phyloP scores from a whole-genome alignment of 768 basidiomycete species.

The Tulasnella sp. region DNA sequence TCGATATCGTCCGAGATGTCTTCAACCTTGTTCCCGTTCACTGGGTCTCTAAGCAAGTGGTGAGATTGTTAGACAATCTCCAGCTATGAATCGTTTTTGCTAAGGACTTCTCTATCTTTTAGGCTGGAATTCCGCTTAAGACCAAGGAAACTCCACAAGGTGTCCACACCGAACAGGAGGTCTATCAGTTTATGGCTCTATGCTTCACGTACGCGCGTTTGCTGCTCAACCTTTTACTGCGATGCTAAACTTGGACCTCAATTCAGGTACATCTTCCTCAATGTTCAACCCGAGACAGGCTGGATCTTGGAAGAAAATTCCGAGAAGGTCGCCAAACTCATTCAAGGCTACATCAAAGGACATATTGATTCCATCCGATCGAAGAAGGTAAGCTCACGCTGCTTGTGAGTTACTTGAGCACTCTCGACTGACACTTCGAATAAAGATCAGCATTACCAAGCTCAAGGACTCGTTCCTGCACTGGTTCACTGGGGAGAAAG shows the following conservation, averaged over 20 bases:
- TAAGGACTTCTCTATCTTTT: slow-evolving; percentile 18
- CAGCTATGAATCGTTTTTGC: slow-evolving; percentile 19
- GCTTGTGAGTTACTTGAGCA: slow-evolving; percentile 41
- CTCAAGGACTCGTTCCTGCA: slow-evolving; percentile 9
- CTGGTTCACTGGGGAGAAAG: slow-evolving; percentile 9
- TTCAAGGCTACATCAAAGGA: slow-evolving; percentile 18
- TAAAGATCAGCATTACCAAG: slow-evolving; percentile 58
- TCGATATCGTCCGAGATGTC: slow-evolving; percentile 66
- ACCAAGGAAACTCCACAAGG: slow-evolving; percentile 43
- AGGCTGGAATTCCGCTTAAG: slow-evolving; percentile 20
- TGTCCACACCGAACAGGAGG: slow-evolving; percentile 56
- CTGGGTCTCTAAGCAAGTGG: slow-evolving; percentile 58
- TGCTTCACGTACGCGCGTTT: slow-evolving; percentile 58
- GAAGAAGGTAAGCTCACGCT: not conserved
- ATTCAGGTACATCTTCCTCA: slow-evolving; percentile 70
- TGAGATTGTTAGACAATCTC: slow-evolving; percentile 36
- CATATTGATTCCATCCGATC: slow-evolving; percentile 14
- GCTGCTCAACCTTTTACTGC: too few species aligned
- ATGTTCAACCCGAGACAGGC: slow-evolving; percentile 56
- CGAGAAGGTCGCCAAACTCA: slow-evolving; percentile 48
- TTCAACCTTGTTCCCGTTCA: slow-evolving; percentile 58
- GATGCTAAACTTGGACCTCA: not conserved
- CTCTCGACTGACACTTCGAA: slow-evolving; percentile 51
- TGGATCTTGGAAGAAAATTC: slow-evolving; percentile 55
- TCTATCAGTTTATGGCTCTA: slow-evolving; percentile 61